phyloP scores from a whole-genome alignment of 768 basidiomycete species.

The Boletus subparvulus region DNA sequence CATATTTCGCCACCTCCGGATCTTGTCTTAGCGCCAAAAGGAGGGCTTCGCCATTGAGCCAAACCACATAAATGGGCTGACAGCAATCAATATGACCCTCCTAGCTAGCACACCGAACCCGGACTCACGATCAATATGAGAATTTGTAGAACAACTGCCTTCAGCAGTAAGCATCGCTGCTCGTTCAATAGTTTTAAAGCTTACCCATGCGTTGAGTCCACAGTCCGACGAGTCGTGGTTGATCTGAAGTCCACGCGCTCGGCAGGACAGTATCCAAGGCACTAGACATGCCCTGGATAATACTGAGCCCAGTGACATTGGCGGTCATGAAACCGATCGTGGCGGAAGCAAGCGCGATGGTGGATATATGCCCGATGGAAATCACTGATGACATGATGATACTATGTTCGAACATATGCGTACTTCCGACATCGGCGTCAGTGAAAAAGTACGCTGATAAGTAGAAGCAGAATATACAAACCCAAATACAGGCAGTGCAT shows the following conservation, averaged over 20 bases:
- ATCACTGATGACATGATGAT: constrained; percentile 83
- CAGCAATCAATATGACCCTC: neutral
- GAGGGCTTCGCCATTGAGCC: constrained; percentile 81
- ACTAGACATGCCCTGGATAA: constrained; percentile 80
- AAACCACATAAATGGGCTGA: constrained; percentile 60
- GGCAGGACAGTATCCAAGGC: constrained; percentile 93
- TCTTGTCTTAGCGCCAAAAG: constrained; percentile 75
- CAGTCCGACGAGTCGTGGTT: constrained; percentile 82
- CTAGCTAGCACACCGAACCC: neutral
- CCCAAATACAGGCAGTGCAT: constrained; percentile 75
- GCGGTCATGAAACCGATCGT: constrained; percentile 75
- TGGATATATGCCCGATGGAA: constrained; percentile 91
- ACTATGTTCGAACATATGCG: constrained; percentile 83
- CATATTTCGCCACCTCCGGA: constrained; percentile 74
- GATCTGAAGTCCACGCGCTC: constrained; percentile 87
- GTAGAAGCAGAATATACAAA: constrained; percentile 34
- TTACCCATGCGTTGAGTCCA: constrained; percentile 89
- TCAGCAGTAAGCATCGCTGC: neutral
- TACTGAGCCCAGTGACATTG: constrained; percentile 54
- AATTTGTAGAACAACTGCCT: constrained; percentile 18
- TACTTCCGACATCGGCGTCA: constrained; percentile 34
- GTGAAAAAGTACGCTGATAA: neutral
- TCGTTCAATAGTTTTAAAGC: neutral
- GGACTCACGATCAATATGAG: constrained; percentile 53
- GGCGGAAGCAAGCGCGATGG: constrained; percentile 83